Base-by-base conservation (phyloP, 2,329 filamentous ascomycete genomes). In the Fusarium multiceps region DNA sequence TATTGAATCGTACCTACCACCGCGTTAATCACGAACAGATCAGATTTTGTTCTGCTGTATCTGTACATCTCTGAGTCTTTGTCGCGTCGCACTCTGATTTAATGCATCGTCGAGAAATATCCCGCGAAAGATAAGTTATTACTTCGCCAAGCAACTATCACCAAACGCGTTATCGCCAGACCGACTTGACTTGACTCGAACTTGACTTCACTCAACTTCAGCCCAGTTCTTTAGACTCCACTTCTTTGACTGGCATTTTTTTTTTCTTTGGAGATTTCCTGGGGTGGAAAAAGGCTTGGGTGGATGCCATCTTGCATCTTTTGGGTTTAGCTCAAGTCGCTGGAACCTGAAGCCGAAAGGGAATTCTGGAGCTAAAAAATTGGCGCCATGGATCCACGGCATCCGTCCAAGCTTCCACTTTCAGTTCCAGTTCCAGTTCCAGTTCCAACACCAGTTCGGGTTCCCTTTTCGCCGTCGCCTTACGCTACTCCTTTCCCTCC, bases 321-420 rank as follows among this genome's bases (percentile, higher is more conserved):
- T 51, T 41, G 18, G 40, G 40, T 28, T 34, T 48, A 48, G 42
- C 27, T 55, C 40, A 13, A 53, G 46, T 55, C 50, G 59, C 48
- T 49, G 59, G 54, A 66, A 64, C 59, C 48, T 65, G 53, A 53
- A 69, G 57, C 59, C 55, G 54, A 68, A 65, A 75, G 71, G 63
- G 72, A 72, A 69, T 76, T 78, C 73, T 76, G 66, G 75, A 78
- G 76, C 78, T 79, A 77, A 78, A 77, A 77, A 72, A 72, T 78
- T 74, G 75, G 74, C 74, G 74, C 74, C 66, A 75, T 74, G 73
- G 73, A 75, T 75, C 73, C 69, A 74, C 76, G 76, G 69, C 76
- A 72, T 67, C 75, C 69, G 71, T 71, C 73, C 63, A 77, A 78
- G 73, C 77, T 77, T 68, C 77, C 76, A 51, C 49, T 21, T 21